Percentiles rank a stretch among this genome's conserved stretches.
phyloP scores from a whole-genome alignment of 257 asterid genomes.

The Solanum gracilifrons region DNA sequence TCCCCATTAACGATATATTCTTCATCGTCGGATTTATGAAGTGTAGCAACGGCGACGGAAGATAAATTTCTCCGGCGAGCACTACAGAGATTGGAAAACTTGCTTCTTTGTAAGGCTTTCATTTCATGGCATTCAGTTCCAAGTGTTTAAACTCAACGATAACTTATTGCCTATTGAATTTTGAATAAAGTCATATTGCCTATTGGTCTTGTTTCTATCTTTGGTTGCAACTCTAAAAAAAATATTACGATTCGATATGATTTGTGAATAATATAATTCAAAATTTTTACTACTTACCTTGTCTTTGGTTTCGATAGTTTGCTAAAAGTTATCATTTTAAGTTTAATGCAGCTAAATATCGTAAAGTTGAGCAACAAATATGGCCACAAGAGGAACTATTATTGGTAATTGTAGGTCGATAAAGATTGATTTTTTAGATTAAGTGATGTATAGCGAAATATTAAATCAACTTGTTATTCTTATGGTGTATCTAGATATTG shows the following conservation, averaged over 20 bases:
- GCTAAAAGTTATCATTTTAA: neutral
- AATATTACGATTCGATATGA: neutral
- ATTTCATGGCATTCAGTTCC: slow-evolving; percentile 6
- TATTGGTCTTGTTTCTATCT: neutral
- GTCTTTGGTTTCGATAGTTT: neutral
- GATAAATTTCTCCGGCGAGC: slow-evolving; percentile 14
- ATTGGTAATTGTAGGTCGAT: neutral
- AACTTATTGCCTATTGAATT: neutral
- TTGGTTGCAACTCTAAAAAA: neutral
- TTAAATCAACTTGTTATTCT: neutral
- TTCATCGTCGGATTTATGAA: slow-evolving; percentile 6
- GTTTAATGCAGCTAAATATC: neutral
- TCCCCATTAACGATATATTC: slow-evolving; percentile 16
- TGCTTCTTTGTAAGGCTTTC: slow-evolving; percentile 27
- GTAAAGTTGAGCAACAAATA: neutral
- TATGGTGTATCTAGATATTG: neutral
- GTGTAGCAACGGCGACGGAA: slow-evolving; percentile 15
- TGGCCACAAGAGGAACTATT: neutral
- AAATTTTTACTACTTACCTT: neutral
- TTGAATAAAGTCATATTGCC: no score
- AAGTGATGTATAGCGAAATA: neutral
- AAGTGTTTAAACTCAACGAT: neutral
- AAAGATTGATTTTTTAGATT: neutral
- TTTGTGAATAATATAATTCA: neutral
- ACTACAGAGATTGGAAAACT: neutral